Conservation (phyloP, 345 rosid species). For the Hypericum androsaemum region DNA sequence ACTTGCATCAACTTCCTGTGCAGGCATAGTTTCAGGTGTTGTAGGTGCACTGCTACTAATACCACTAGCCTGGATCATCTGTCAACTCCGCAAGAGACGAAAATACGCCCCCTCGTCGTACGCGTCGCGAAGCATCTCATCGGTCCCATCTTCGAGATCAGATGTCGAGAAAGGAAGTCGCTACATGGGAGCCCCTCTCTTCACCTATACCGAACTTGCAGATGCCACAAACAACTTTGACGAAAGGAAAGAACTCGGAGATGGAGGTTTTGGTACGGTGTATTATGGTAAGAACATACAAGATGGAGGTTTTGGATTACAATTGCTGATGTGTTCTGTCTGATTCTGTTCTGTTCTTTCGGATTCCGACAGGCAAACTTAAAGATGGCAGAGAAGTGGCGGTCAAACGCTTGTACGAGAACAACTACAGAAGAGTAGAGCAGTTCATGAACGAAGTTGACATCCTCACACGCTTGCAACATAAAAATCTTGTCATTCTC, state of each 20-base stretch:
- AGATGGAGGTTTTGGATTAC: no score
- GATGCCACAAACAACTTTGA: conserved; percentile 1
- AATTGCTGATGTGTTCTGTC: neutral
- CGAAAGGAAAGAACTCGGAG: neutral
- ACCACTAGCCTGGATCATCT: neutral
- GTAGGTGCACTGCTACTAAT: neutral
- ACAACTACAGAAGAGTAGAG: neutral
- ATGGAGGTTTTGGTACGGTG: conserved; percentile 1
- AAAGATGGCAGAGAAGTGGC: neutral
- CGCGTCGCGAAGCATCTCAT: neutral
- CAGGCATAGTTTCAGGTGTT: neutral
- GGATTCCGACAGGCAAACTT: neutral
- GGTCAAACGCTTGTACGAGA: conserved; percentile 2
- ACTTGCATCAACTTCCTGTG: neutral
- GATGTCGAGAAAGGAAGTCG: neutral
- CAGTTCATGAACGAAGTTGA: conserved; percentile 3
- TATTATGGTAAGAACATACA: neutral
- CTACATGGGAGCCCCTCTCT: neutral
- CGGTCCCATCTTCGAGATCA: neutral
- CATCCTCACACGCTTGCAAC: conserved; percentile 1
- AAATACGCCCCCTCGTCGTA: neutral
- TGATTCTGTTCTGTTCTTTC: neutral
- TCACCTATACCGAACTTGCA: conserved; percentile 1
- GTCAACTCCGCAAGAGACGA: neutral
- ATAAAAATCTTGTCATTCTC: neutral